Conservation (phyloP, 106 monocot species). For the Dioscorea dumetorum region DNA sequence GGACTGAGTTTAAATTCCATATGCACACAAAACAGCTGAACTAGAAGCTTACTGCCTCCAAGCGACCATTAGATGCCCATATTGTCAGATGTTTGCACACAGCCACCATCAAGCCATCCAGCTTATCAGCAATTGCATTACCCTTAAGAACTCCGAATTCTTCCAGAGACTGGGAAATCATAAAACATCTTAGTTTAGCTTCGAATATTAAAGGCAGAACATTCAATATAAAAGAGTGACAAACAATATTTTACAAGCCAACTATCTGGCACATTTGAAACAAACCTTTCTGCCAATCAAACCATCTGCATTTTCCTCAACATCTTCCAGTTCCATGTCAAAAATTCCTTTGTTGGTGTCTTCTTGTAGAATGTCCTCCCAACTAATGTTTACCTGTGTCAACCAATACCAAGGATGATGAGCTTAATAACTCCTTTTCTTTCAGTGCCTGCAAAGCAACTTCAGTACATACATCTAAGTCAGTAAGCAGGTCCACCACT, state of each 20-base stretch:
- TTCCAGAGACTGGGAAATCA: constrained; percentile 9
- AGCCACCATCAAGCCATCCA: constrained; percentile 80
- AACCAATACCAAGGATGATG: constrained; percentile 1
- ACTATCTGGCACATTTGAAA: background rate
- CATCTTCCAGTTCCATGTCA: constrained; percentile 85
- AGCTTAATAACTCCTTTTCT: background rate
- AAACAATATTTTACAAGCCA: background rate
- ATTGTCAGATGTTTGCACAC: constrained; percentile 70
- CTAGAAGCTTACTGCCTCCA: constrained; percentile 35
- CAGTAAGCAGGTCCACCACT: constrained; percentile 64
- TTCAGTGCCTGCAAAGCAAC: background rate
- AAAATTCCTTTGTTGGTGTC: constrained; percentile 77
- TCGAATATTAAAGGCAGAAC: background rate
- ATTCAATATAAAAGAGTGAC: background rate
- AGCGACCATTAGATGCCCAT: constrained; percentile 40
- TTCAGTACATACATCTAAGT: constrained; percentile 70
- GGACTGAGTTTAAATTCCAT: too few species aligned
- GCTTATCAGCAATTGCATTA: constrained; percentile 46
- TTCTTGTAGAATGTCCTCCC: constrained; percentile 64
- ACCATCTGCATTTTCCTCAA: constrained; percentile 23
- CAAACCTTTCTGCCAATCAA: constrained; percentile 31
- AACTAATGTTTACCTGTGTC: constrained; percentile 67
- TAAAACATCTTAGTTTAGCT: background rate
- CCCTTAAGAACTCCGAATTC: constrained; percentile 18
- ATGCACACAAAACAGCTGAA: background rate